A percentile compares a stretch with the other conserved stretches of the same genome.
These are phyloP conservation scores for Hypholoma fasciculare DNA, from an alignment of 768 basidiomycete genomes.

Conservation along the genomic window DNA sequence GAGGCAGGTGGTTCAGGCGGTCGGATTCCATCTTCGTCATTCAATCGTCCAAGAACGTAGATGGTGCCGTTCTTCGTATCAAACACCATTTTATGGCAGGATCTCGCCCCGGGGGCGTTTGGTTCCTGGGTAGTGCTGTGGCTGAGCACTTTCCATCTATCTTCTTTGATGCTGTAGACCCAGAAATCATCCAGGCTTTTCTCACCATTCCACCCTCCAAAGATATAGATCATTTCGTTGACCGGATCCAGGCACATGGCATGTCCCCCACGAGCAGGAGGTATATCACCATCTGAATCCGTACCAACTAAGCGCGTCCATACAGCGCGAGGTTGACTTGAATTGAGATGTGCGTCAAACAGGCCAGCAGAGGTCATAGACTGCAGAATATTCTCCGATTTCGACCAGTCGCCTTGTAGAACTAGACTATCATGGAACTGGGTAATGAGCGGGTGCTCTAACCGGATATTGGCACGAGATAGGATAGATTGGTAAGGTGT, in stretches of 20 bases:
- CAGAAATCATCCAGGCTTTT: constrained; percentile 79
- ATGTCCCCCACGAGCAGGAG: constrained; percentile 73
- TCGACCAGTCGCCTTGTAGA: constrained; percentile 62
- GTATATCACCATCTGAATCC: constrained; percentile 66
- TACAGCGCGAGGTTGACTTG: constrained; percentile 55
- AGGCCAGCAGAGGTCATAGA: constrained; percentile 53
- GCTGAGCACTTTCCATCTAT: constrained; percentile 64
- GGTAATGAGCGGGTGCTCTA: constrained; percentile 74
- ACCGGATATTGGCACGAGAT: constrained; percentile 48
- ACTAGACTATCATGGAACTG: constrained; percentile 65
- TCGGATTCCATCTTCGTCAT: constrained; percentile 48
- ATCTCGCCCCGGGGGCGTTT: constrained; percentile 69
- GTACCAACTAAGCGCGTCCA: constrained; percentile 64
- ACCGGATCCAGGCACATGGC: constrained; percentile 78
- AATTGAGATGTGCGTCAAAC: constrained; percentile 60
- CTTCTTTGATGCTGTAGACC: constrained; percentile 61
- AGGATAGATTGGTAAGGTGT: constrained; percentile 64
- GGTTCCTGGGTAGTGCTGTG: constrained; percentile 51
- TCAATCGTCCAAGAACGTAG: constrained; percentile 71
- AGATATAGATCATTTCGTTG: constrained; percentile 65
- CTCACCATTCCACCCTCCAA: constrained; percentile 79
- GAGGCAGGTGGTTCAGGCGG: constrained; percentile 7
- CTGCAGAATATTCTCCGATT: constrained; percentile 54
- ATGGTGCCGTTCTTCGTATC: constrained; percentile 69
- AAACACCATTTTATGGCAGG: constrained; percentile 84